A percentile compares a stretch with the other conserved stretches of the same genome.
These are phyloP conservation scores for Zhuliangozyma parablackwelliae DNA, from an alignment of 1,139 yeast species.

Conservation along the genomic window DNA sequence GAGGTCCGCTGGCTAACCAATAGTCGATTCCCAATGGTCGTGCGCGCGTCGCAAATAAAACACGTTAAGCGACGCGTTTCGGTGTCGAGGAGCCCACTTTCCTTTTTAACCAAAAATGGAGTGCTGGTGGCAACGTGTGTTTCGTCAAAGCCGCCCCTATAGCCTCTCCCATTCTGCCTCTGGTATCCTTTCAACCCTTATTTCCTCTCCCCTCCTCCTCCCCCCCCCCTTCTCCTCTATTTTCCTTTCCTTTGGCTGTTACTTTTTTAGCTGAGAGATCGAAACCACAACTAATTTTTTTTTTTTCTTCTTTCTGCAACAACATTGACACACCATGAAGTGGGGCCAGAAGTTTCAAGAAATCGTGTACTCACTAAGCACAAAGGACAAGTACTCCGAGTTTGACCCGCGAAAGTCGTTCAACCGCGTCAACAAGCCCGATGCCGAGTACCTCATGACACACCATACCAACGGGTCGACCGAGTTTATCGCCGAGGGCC, in stretches of 20 bases:
- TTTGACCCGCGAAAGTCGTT: slow-evolving; percentile 51
- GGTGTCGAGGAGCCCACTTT: too few species aligned
- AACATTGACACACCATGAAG: slow-evolving; percentile 18
- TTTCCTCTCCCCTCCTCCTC: not conserved
- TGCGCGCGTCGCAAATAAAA: too few species aligned
- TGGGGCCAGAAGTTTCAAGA: slow-evolving; percentile 40
- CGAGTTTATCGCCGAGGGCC: slow-evolving; percentile 11
- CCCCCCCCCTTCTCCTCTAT: not conserved
- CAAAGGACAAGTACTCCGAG: slow-evolving; percentile 68
- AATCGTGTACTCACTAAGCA: slow-evolving; percentile 59
- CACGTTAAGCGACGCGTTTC: too few species aligned
- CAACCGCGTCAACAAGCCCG: slow-evolving; percentile 43
- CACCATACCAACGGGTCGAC: slow-evolving; percentile 26
- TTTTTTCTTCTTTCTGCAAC: not conserved
- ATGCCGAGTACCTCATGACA: slow-evolving; percentile 29
- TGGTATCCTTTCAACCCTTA: not conserved
- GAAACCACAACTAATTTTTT: too few species aligned
- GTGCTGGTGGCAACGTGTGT: too few species aligned
- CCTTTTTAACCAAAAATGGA: too few species aligned
- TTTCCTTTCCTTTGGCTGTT: too few species aligned
- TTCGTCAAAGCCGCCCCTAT: too few species aligned
- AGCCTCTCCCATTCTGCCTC: too few species aligned
- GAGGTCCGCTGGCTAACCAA: too few species aligned
- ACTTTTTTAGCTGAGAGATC: too few species aligned
- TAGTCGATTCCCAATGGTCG: too few species aligned